Evolutionary conservation across 768 basidiomycete species (phyloP), one percentile per base, ranked within the genome.

Genomic region (Gloeopeniophorella convolvens): DNA sequence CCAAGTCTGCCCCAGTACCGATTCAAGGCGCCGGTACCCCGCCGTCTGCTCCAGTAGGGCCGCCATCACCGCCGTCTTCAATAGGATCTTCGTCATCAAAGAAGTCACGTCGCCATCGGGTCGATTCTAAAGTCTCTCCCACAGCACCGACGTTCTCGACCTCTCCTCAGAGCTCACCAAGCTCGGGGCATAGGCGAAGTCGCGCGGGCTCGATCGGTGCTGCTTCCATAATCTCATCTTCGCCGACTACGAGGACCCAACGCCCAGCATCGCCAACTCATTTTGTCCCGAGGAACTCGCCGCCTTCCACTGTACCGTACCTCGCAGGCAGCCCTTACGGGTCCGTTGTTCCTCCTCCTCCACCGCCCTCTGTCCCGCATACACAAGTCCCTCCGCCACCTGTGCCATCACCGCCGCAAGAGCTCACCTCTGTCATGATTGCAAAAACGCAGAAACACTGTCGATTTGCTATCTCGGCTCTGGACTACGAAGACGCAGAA

Each of bases 401-500:
- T 7, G 44, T 34, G 27, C 34, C 62, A 18, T 47, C 54, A n/a
- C 55, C 58, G 2, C 51, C 57, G 8, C 37, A 59, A 8, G 81
- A 82, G 27, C 66, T 92, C 39, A 79, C 85, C 1, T 80, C 86
- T 4, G 70, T 70, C 45, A 62, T 82, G 45, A 76, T 96, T 21
- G 73, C 82, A 16, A 80, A 84, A 55, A 80, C 79, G 12, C 94
- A 99, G 73, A 96, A 89, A 63, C 92, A 94, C 60, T 92, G 92
- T 59, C 77, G 79, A 45, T 96, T 86, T 69, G 95, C 95, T 6
- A 89, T 97, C 50, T 91, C 89, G 26, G 82, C 96, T n/a, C 72
- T 99, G 47, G 92, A 97, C 62, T 97, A 94, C 64, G 95, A 98
- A 63, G 95, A 99, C 66, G 73, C 75, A 9, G 85, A 87, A 56